Base-by-base conservation (phyloP, 495 filamentous ascomycete species). In the Cladorrhinum samala region DNA sequence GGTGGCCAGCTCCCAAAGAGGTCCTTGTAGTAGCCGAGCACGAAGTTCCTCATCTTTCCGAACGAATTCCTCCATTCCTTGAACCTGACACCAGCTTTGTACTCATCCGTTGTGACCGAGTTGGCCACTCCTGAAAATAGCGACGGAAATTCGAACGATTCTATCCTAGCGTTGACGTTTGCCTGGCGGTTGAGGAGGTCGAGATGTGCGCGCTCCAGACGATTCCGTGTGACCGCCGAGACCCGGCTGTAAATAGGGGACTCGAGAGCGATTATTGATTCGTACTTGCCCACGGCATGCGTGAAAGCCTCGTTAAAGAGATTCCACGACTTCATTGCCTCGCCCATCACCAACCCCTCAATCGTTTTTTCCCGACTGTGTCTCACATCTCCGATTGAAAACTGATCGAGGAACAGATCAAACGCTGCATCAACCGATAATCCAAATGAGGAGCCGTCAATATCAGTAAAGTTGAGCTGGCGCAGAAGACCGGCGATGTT, bases 1-100 rank as follows among this genome's bases (percentile, higher is more conserved):
- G 94, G 93, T 17, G 94, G 91, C 93, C 93, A 98, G 47, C 85
- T 84, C 37, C 94, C 94, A 63, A 95, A 94, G 46, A 82, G 79
- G 44, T 82, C 69, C 61, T 90, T 90, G 68, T 93, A 94, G 69
- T 89, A 87, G 46, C 75, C 72, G 46, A 95, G 73, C 14, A 87
- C 77, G 55, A 87, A 86, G 50, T 82, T 85, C 33, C 89, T 80
- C 76, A 90, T 87, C 21, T 82, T 77, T 42, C 77, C 69, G 65
- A 92, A 96, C 1, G 82, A 74, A 1, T 71, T 68, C 62, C 80
- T 87, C 93, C 94, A 97, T 38, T 76, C 76, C 56, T 89, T 87
- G 72, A 91, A 98, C n/a, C 80, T 80, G 43, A 95, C 75, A 18
- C 83, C n/a, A n/a, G n/a, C 68, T 65, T 85, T 91, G 63, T 83